Evolutionary conservation across 169 alveolate species (phyloP).

Genomic region (Plasmodium malariae): DNA sequence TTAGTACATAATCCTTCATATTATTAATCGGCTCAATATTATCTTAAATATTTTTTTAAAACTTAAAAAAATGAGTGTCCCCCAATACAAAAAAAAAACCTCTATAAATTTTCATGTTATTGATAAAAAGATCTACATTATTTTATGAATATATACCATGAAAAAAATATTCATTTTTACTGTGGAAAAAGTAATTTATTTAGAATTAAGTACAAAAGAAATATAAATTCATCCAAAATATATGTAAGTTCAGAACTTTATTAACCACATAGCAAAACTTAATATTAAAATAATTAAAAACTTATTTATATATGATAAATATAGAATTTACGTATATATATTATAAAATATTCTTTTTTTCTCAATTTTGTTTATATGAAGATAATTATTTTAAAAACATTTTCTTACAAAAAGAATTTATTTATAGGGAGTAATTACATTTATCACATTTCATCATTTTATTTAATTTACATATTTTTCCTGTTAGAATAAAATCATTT

Average conservation of each 20-base stretch:
- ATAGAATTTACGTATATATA: no score
- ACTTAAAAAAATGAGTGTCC: background rate
- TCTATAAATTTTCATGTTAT: background rate
- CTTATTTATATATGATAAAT: no score
- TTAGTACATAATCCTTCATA: background rate
- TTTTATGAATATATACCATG: background rate
- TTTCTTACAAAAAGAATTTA: background rate
- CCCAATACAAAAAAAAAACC: background rate
- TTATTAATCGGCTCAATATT: background rate
- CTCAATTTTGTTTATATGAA: background rate
- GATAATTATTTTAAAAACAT: background rate
- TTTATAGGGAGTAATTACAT: background rate
- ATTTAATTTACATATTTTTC: no score
- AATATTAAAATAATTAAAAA: no score
- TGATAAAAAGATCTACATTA: background rate
- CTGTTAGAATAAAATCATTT: background rate
- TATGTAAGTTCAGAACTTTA: no score
- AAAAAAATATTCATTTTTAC: background rate
- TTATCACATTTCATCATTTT: no score
- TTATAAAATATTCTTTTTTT: no score
- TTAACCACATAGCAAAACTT: no score
- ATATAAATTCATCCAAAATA: no score
- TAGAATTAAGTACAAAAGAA: background rate
- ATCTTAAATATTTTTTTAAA: background rate
- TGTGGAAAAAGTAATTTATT: background rate